Evolutionary conservation across 192 early-diverging fungal species (phyloP).

Genomic region (Rhizophagus prolifer): DNA sequence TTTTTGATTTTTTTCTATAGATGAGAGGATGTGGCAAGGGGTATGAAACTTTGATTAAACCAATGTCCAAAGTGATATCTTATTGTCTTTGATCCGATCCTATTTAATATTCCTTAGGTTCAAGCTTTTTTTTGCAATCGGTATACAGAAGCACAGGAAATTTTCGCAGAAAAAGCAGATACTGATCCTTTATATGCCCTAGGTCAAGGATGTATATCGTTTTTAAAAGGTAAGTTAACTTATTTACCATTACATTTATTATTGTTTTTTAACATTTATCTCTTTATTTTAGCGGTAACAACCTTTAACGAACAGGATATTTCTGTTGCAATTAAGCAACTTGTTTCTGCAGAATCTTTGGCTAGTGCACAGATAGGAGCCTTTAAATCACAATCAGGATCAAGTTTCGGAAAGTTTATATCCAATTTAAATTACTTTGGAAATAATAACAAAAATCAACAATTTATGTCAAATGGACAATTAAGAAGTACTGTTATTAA

Average conservation of each 20-base stretch:
- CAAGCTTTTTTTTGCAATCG: slow-evolving; percentile 56
- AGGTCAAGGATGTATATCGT: slow-evolving; percentile 51
- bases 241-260: background rate
- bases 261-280: background rate
- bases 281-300: slow-evolving; percentile 34
- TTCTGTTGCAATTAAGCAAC: slow-evolving; percentile 39
- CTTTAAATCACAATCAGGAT: slow-evolving; percentile 42
- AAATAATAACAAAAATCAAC: slow-evolving; percentile 35
- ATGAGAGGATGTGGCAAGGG: slow-evolving; percentile 39
- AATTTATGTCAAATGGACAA: slow-evolving; percentile 51
- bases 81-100: background rate
- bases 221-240: slow-evolving; percentile 54
- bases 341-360: slow-evolving; percentile 43
- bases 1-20: slow-evolving; percentile 19
- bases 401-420: slow-evolving; percentile 38
- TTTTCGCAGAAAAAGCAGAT: slow-evolving; percentile 47
- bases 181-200: slow-evolving; percentile 54
- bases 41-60: slow-evolving; percentile 1
- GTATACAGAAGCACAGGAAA: slow-evolving; percentile 48
- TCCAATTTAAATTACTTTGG: slow-evolving; percentile 41
- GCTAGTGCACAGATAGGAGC: slow-evolving; percentile 52
- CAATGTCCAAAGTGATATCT: background rate
- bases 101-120: slow-evolving; percentile 2
- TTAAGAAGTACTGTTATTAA: slow-evolving; percentile 52
- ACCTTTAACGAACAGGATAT: slow-evolving; percentile 49